Evolutionary conservation across 108 stramenopile species (phyloP).

Genomic region (Pseudonitzschia delicatissima): DNA sequence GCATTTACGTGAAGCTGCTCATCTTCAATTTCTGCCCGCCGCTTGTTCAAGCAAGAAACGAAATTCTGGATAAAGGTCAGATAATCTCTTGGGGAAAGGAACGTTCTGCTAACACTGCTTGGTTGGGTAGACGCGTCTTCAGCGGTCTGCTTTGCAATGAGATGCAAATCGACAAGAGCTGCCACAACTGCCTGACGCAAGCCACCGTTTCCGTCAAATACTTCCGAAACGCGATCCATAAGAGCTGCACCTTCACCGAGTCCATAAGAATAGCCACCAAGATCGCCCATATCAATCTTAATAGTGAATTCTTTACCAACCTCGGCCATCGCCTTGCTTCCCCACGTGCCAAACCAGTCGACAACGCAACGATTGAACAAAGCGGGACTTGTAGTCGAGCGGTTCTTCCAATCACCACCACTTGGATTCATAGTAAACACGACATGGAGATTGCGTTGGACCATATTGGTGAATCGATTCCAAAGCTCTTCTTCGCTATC

Average conservation of each 20-base stretch:
- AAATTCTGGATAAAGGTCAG: slow-evolving; percentile 94
- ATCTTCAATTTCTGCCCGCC: slow-evolving; percentile 86
- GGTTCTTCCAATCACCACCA: slow-evolving; percentile 88
- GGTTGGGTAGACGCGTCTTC: slow-evolving; percentile 48
- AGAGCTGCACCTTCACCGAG: slow-evolving; percentile 72
- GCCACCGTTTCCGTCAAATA: slow-evolving; percentile 61
- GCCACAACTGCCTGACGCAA: slow-evolving; percentile 93
- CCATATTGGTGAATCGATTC: slow-evolving; percentile 85
- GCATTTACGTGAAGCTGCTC: slow-evolving; percentile 94
- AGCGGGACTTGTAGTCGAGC: slow-evolving; percentile 97
- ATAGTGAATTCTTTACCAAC: slow-evolving; percentile 76
- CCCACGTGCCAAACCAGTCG: slow-evolving; percentile 99
- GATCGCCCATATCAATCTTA: slow-evolving; percentile 81
- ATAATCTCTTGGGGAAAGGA: slow-evolving; percentile 93
- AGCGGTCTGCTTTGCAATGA: slow-evolving; percentile 61
- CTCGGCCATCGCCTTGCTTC: slow-evolving; percentile 88
- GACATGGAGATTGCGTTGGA: slow-evolving; percentile 97
- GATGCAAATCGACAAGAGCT: slow-evolving; percentile 89
- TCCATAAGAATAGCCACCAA: slow-evolving; percentile 77
- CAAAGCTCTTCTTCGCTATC: slow-evolving; percentile 95
- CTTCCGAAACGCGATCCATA: slow-evolving; percentile 65
- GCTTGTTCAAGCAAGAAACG: slow-evolving; percentile 73
- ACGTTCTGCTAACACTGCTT: slow-evolving; percentile 75
- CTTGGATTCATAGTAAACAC: slow-evolving; percentile 99
- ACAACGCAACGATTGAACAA: slow-evolving; percentile 99